Base-by-base conservation (phyloP, 2,329 filamentous ascomycete genomes). In the Aspergillus phoenicis region DNA sequence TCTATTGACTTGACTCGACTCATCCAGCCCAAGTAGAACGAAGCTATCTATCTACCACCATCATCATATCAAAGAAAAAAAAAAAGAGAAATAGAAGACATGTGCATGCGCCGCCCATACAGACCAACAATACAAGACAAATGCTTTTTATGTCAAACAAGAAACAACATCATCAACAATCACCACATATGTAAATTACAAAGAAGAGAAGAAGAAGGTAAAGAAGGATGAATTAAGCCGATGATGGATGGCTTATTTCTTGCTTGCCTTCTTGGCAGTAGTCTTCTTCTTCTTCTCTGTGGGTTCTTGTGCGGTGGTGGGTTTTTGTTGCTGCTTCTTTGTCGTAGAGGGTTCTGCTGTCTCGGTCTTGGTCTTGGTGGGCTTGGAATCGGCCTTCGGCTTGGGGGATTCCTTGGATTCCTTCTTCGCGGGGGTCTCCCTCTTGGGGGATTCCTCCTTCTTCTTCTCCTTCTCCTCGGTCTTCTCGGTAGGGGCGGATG, bases 221-320 rank as follows among this genome's bases (percentile, higher is more conserved):
- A 45, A 47, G 10, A 22, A 20, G 20, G 41, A 2, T 20, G 20
- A 20, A 60, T 45, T 52, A 49, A 24, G 17, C 15, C 38, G 58
- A 57, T 26, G 28, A 45, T 36, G 24, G 11, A 43, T 52, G 51
- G 51, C 56, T 52, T 54, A 55, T 60, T 67, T 74, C 71, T 75
- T 75, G 60, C 54, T 63, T 6, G 66, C 60, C 64, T 73, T 71
- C 65, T 73, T 74, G 43, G 61, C 58, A 59, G 49, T 64, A 38
- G 66, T 69, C 60, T 71, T 71, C 38, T n/a, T 33, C 58, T 64
- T 61, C 48, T 62, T 61, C 48, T 64, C 52, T 11, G 58, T 22
- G 33, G 51, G 22, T 20, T 45, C 41, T 45, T 45, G 41, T 4
- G 51, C 10, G 2, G 49, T 15, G 39, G 52, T 17, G 22, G 52